phyloP scores from a whole-genome alignment of 2,329 filamentous ascomycete species.

The Colletotrichum sp. region DNA sequence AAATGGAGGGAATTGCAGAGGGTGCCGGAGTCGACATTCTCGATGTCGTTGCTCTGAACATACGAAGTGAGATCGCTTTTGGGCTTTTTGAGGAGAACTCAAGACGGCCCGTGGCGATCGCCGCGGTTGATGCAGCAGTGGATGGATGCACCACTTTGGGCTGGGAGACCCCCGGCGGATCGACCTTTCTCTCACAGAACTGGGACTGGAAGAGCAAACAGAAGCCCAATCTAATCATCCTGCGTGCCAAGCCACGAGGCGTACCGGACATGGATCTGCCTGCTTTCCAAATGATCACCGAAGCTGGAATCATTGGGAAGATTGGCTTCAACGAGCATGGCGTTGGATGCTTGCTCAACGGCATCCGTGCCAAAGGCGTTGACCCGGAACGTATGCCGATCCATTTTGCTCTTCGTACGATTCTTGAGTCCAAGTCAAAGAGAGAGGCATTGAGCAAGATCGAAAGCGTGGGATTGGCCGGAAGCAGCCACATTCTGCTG shows the following conservation, averaged over 20 bases:
- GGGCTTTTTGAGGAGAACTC: neutral
- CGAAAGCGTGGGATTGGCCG: neutral
- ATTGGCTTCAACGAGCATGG: conserved; percentile 66
- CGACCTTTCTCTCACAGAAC: neutral
- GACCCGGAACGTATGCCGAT: neutral
- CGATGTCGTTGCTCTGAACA: neutral
- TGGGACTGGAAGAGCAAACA: neutral
- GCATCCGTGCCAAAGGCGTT: neutral
- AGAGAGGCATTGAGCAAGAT: neutral
- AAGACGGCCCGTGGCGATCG: neutral
- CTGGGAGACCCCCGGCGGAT: neutral
- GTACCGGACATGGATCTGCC: conserved; percentile 34
- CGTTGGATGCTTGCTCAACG: conserved; percentile 44
- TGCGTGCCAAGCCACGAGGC: neutral
- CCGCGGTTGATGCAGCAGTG: neutral
- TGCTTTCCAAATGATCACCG: conserved; percentile 59
- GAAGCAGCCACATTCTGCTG: neutral
- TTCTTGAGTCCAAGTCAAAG: neutral
- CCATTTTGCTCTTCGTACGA: neutral
- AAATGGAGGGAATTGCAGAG: neutral
- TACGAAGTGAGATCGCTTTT: neutral
- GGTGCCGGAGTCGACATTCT: neutral
- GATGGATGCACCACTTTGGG: neutral
- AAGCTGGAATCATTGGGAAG: conserved; percentile 67
- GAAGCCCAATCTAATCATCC: neutral